Evolutionary conservation across 768 basidiomycete genomes (phyloP), one percentile per base, ranked within the genome.

Genomic region (Clavulina sp.): DNA sequence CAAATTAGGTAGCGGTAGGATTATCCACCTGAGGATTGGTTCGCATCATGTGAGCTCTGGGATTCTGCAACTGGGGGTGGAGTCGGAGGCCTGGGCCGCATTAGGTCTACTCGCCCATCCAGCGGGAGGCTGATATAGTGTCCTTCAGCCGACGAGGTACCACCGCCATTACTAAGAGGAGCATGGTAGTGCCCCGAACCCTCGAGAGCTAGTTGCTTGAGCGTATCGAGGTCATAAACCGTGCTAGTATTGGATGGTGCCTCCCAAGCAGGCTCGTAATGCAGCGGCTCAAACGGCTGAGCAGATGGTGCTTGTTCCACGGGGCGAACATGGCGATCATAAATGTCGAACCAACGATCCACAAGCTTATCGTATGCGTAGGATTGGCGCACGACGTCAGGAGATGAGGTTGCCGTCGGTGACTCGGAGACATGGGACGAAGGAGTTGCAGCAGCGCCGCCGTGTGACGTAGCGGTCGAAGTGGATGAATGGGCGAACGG

Each of bases 321-420:
- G 1, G 47, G 62, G 49, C 87, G 84, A 63, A 84, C 86, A 64
- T 93, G 77, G 43, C 68, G 76, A 69, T 96, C 91, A 60, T 93
- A 99, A 21, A 92, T 79, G 30, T 74, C 72, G 64, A 77, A 93
- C 93, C 93, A 99, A 38, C 80, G 77, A 62, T 92, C 81, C 29
- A 95, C 75, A 30, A 99, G 79, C 4, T 82, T 74, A 52, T 73
- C 70, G 58, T 88, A 92, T 64, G 82, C 76, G 59, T 87, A 85
- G 30, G 75, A 74, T 57, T 69, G 73, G 28, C 16, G 51, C n/a
- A n/a, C n/a, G n/a, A n/a, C n/a, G n/a, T n/a, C n/a, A n/a, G n/a
- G n/a, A n/a, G n/a, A n/a, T n/a, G n/a, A 50, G 4, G 54, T 53
- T 4, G 52, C 48, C 7, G 55, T 40, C 48, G 18, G 54, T 56